Percentiles rank a stretch among this genome's conserved stretches.
Conservation (phyloP, 768 basidiomycete genomes). For the Lentinula guzmanii region DNA sequence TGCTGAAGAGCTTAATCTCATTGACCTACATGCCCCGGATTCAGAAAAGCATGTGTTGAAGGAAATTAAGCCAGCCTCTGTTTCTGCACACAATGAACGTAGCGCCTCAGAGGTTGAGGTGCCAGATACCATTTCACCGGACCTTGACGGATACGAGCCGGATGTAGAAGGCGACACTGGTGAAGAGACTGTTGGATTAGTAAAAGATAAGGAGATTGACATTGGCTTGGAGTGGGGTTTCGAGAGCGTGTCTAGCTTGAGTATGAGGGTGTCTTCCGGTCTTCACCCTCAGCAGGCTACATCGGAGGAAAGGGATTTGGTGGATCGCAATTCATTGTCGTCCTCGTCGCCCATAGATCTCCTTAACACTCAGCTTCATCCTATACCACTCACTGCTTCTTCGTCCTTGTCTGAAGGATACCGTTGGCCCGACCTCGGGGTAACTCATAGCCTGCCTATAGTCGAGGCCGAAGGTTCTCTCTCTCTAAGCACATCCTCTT, state of each 20-base stretch:
- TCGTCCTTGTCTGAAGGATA: neutral
- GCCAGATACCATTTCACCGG: neutral
- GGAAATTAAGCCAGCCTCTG: neutral
- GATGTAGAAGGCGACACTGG: neutral
- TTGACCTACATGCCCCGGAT: constrained; percentile 3
- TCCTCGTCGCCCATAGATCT: neutral
- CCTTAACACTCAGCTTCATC: neutral
- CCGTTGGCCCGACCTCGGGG: neutral
- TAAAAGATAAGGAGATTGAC: neutral
- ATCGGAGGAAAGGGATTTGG: neutral
- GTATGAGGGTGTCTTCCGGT: neutral
- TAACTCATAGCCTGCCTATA: neutral
- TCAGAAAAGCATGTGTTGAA: neutral
- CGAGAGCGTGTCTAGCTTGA: constrained; percentile 1
- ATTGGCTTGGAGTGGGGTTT: constrained; percentile 2
- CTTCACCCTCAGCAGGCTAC: neutral
- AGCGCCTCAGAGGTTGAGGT: neutral
- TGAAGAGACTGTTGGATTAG: neutral
- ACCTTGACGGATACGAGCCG: neutral
- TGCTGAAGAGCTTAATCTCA: neutral
- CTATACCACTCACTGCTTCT: neutral
- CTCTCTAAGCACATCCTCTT: neutral
- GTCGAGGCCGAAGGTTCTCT: neutral
- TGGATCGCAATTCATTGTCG: neutral
- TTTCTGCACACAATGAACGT: neutral